phyloP scores from a whole-genome alignment of 345 rosid species.

The Salix caprea region DNA sequence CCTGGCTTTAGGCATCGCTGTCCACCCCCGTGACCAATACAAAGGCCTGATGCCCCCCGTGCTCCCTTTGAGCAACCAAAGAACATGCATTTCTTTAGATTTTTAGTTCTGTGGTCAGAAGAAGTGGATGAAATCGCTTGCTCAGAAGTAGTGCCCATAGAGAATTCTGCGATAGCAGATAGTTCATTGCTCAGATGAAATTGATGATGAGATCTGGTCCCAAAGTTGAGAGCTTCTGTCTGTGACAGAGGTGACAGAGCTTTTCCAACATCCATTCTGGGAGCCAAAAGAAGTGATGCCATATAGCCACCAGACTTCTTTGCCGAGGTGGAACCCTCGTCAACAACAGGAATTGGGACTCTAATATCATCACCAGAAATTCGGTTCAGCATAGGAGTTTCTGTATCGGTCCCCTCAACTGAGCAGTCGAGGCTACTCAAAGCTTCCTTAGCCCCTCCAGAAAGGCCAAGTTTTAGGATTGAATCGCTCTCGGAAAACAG shows the following conservation, averaged over 20 bases:
- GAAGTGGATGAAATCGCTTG: slow-evolving; percentile 49
- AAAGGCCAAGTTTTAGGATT: slow-evolving; percentile 71
- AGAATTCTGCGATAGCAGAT: slow-evolving; percentile 50
- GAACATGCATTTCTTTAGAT: slow-evolving; percentile 65
- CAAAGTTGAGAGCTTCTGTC: slow-evolving; percentile 38
- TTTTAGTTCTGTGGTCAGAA: slow-evolving; percentile 44
- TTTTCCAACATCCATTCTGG: slow-evolving; percentile 40
- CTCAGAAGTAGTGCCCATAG: slow-evolving; percentile 48
- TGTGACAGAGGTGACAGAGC: slow-evolving; percentile 28
- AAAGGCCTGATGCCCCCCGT: slow-evolving; percentile 83
- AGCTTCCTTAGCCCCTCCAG: slow-evolving; percentile 46
- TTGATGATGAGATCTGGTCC: slow-evolving; percentile 31
- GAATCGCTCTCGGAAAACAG: slow-evolving; percentile 51
- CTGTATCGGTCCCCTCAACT: slow-evolving; percentile 34
- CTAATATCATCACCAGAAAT: slow-evolving; percentile 28
- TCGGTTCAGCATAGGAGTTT: slow-evolving; percentile 23
- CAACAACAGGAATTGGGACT: slow-evolving; percentile 53
- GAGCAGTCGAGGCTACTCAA: slow-evolving; percentile 47
- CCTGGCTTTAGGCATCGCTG: slow-evolving; percentile 86
- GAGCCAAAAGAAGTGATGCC: slow-evolving; percentile 77
- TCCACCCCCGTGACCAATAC: slow-evolving; percentile 97
- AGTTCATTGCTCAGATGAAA: slow-evolving; percentile 47
- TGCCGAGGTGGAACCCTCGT: slow-evolving; percentile 92
- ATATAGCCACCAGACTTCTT: slow-evolving; percentile 89
- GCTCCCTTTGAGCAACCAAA: slow-evolving; percentile 84